phyloP scores from a whole-genome alignment of 805 yeast genomes.

The Starmerella vaccinii region DNA sequence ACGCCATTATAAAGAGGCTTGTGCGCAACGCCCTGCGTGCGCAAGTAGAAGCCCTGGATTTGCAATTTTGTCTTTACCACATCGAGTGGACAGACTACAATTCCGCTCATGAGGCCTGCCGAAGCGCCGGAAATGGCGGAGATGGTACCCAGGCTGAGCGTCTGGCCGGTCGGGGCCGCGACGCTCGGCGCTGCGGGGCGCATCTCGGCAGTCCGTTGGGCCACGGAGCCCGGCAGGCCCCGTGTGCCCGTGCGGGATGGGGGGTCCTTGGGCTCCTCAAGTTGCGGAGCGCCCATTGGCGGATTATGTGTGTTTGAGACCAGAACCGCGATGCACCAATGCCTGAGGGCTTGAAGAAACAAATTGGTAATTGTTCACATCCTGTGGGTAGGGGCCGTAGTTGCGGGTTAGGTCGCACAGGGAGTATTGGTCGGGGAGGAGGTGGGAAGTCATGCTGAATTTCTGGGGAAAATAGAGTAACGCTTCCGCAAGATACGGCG shows the following conservation, averaged over 20 bases:
- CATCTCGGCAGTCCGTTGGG: neutral
- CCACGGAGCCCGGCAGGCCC: conserved; percentile 4
- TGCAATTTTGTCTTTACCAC: conserved; percentile 91
- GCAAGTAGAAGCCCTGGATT: conserved; percentile 57
- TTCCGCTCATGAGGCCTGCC: conserved; percentile 86
- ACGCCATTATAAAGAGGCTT: conserved; percentile 23
- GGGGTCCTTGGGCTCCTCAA: conserved; percentile 1
- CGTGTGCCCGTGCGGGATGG: neutral
- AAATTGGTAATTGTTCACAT: neutral
- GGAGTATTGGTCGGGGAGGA: too few species aligned
- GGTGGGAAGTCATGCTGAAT: too few species aligned
- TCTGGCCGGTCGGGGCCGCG: conserved; percentile 3
- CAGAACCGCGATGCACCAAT: conserved; percentile 1
- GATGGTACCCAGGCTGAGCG: conserved; percentile 27
- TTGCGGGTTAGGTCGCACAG: neutral
- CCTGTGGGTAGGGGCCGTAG: neutral
- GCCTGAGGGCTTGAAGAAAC: neutral
- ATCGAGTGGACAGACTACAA: conserved; percentile 87
- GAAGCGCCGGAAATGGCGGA: conserved; percentile 82
- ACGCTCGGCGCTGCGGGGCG: neutral
- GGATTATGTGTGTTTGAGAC: neutral
- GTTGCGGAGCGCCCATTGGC: conserved; percentile 3
- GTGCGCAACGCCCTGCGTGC: conserved; percentile 2
- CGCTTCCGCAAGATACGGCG: too few species aligned
- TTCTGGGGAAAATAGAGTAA: too few species aligned